Percentiles rank a stretch among this genome's conserved stretches.
These are phyloP conservation scores for Penicillium sp. DNA, from an alignment of 2,329 filamentous ascomycete genomes.

Conservation along the genomic window DNA sequence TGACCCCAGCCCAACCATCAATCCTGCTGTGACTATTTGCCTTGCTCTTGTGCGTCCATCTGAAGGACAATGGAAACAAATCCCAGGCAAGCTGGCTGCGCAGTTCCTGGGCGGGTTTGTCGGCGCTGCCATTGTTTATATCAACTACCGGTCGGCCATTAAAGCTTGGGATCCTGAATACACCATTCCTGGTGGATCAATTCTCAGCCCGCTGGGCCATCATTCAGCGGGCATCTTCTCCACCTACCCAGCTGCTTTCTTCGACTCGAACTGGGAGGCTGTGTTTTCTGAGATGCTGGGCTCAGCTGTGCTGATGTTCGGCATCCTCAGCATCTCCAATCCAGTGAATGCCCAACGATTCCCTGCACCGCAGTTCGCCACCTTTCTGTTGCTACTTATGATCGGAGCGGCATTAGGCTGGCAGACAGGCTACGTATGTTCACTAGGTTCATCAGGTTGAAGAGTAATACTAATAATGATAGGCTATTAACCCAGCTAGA, in stretches of 20 bases:
- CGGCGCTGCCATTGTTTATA: slow-evolving; percentile 31
- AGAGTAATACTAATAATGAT: background rate
- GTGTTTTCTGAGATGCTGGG: slow-evolving; percentile 31
- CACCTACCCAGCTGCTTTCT: slow-evolving; percentile 28
- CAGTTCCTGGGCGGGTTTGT: slow-evolving; percentile 34
- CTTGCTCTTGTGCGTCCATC: slow-evolving; percentile 30
- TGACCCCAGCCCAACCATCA: slow-evolving; percentile 31
- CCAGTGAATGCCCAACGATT: slow-evolving; percentile 27
- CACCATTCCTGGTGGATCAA: slow-evolving; percentile 31
- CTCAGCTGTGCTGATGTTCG: slow-evolving; percentile 34
- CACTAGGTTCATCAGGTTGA: background rate
- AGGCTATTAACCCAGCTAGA: slow-evolving; percentile 34
- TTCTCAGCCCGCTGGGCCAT: slow-evolving; percentile 29
- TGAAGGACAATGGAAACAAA: slow-evolving; percentile 27
- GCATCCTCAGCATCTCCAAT: slow-evolving; percentile 28
- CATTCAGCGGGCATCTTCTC: slow-evolving; percentile 32
- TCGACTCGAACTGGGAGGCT: slow-evolving; percentile 34
- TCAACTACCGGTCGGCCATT: slow-evolving; percentile 34
- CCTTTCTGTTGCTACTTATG: slow-evolving; percentile 28
- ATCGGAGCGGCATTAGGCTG: slow-evolving; percentile 35
- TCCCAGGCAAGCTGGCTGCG: slow-evolving; percentile 29
- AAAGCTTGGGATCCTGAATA: slow-evolving; percentile 33
- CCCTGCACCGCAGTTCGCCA: slow-evolving; percentile 27
- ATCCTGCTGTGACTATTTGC: slow-evolving; percentile 29
- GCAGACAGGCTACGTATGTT: slow-evolving; percentile 36